Evolutionary conservation across 2,329 filamentous ascomycete genomes (phyloP), one percentile per base, ranked within the genome.

Genomic region (Penicillium sp.): DNA sequence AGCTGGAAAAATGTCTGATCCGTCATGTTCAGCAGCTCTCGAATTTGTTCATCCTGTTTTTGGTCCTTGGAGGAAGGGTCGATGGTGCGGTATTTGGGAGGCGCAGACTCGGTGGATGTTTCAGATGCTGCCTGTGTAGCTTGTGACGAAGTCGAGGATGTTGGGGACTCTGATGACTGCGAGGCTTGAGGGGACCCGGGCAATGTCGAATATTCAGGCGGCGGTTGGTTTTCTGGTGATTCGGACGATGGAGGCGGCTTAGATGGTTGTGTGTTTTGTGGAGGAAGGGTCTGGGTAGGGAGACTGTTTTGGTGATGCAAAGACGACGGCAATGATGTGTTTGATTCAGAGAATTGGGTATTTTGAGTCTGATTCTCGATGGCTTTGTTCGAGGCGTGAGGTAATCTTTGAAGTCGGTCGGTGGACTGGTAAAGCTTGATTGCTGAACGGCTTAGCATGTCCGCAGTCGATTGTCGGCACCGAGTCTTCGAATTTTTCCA

Each of bases 31-130:
- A 58, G 28, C 6, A 62, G 21, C 0, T 28, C 49, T 16, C 18
- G 39, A 0, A 58, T 55, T 33, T 65, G 57, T 6, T 55, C 26
- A 10, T 62, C 54, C n/a, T 47, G 48, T 1, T 48, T 54, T 14
- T 37, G 28, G n/a, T 47, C 54, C 16, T 49, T 48, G 23, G 23
- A 23, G 2, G 39, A 46, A 7, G 53, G 36, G 19, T 59, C 48
- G 21, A 55, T 49, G 2, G 43, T 39, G 14, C 34, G 34, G 3
- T 37, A 52, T 40, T 49, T 43, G 2, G 54, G 45, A 11, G 28
- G 28, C 6, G 47, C 39, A 18, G 19, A 16, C 14, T 29, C 34
- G 36, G 42, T 28, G 11, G 34, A 34, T 11, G 21, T 16, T 48
- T 40, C 16, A 42, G 36, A 24, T 13, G 24, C 23, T 18, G 45